These are phyloP conservation scores for Triglochin maritima DNA, from an alignment of 106 monocot species.

Conservation along the genomic window DNA sequence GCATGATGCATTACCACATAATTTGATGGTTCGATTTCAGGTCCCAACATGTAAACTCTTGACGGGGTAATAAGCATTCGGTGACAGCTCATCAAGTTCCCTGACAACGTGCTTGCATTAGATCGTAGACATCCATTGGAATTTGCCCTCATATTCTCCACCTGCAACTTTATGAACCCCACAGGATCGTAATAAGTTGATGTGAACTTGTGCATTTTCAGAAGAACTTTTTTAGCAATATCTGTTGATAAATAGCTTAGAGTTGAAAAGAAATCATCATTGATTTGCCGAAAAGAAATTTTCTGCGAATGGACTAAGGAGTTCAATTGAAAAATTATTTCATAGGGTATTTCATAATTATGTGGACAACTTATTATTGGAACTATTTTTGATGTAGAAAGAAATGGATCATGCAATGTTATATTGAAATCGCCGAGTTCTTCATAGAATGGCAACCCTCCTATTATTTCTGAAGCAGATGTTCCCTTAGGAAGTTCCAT, in stretches of 20 bases:
- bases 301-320: conserved; percentile 83
- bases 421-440: conserved; percentile 46
- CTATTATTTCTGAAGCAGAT: conserved; percentile 29
- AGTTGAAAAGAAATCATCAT: conserved; percentile 37
- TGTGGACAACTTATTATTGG: conserved; percentile 43
- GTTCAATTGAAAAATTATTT: conserved; percentile 83
- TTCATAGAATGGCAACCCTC: conserved; percentile 32
- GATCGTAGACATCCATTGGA: background rate
- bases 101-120: background rate
- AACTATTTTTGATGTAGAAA: conserved; percentile 28
- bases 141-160: conserved; percentile 7
- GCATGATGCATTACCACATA: conserved; percentile 67
- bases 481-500: conserved; percentile 32
- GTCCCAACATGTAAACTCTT: conserved; percentile 78
- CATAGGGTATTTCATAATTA: conserved; percentile 34
- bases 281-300: conserved; percentile 39
- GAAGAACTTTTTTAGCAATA: conserved; percentile 35
- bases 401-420: conserved; percentile 7
- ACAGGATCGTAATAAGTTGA: conserved; percentile 71
- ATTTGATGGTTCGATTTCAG: conserved; percentile 74
- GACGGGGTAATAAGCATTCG: conserved; percentile 80
- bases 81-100: conserved; percentile 62
- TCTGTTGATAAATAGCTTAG: conserved; percentile 36
- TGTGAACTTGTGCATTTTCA: conserved; percentile 43
- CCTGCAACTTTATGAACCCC: conserved; percentile 41